Base-by-base conservation (phyloP, 495 filamentous ascomycete genomes). In the Sporormia fimetaria region DNA sequence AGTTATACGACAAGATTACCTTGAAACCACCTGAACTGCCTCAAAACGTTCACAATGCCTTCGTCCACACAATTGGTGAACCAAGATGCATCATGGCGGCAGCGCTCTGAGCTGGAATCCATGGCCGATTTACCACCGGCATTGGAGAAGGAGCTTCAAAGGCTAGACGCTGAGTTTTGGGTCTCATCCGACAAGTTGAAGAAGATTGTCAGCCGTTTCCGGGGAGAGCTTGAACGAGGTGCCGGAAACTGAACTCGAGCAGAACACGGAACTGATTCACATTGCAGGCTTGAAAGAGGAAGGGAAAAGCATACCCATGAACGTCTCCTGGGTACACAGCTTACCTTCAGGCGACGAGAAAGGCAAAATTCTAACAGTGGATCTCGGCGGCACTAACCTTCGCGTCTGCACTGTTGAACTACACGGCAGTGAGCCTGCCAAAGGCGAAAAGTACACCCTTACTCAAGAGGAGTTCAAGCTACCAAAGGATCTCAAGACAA, bases 351-450 rank as follows among this genome's bases (percentile, higher is more conserved):
- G 37, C 3, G 26, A 34, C 9, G 40, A 42, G 60, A 80, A 76
- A 10, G 90, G 90, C 44, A 93, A 81, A 18, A 96, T 75, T 59
- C 68, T 98, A 27, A 90, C 90, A 49, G 68, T 98, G 21, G 90
- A 98, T 59, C 94, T 98, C 84, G 90, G 90, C 37, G 90, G 90
- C 48, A 98, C 90, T 57, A 98, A 98, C 58, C 69, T 98, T 44
- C 86, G 90, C 56, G 88, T 98, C 54, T 98, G 90, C 66, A 84
- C 95, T 58, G 87, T 98, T 55, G 81, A 76, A 47, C 66, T 98
- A 57, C 84, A 83, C 21, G 76, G 92, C 33, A 74, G 85, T 62
- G 81, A 83, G 67, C 26, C 3, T 26, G 21, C 12, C 9, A 15
- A 29, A 33, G 24, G 23, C 25, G 87, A 85, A 31, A 84, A 87